Evolutionary conservation across 192 early-diverging fungal species (phyloP).

Genomic region (Entomortierella lignicola): DNA sequence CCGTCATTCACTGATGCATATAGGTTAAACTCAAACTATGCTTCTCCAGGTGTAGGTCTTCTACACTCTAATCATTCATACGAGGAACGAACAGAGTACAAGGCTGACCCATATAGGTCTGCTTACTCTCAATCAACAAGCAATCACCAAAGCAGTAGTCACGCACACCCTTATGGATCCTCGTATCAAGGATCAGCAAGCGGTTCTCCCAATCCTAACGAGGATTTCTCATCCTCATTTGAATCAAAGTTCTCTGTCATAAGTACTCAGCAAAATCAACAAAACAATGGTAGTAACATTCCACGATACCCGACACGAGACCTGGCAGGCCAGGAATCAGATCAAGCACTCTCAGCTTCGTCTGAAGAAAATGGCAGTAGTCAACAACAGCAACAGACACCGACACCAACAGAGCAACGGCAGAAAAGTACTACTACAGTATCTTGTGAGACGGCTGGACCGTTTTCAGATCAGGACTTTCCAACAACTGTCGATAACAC

Average conservation of each 20-base stretch:
- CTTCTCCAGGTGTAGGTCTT: slow-evolving; percentile 27
- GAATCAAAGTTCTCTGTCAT: slow-evolving; percentile 33
- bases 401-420: background rate
- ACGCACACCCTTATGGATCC: slow-evolving; percentile 11
- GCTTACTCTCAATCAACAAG: slow-evolving; percentile 28
- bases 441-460: slow-evolving; percentile 9
- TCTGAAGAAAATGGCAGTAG: slow-evolving; percentile 13
- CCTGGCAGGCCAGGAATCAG: slow-evolving; percentile 46
- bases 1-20: slow-evolving; percentile 26
- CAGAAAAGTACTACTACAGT: background rate
- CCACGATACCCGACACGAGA: slow-evolving; percentile 34
- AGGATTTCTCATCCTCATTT: slow-evolving; percentile 49
- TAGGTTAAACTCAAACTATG: background rate
- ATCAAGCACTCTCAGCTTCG: slow-evolving; percentile 27
- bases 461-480: background rate
- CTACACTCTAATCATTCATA: background rate
- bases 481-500: background rate
- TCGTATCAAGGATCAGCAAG: slow-evolving; percentile 24
- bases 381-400: background rate
- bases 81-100: slow-evolving; percentile 19
- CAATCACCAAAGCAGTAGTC: slow-evolving; percentile 9
- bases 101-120: slow-evolving; percentile 38
- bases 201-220: slow-evolving; percentile 36
- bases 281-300: slow-evolving; percentile 10
- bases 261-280: slow-evolving; percentile 20